A percentile compares a stretch with the other conserved stretches of the same genome.
These are phyloP conservation scores for Luvunga scandens DNA, from an alignment of 345 rosid genomes.

Conservation along the genomic window DNA sequence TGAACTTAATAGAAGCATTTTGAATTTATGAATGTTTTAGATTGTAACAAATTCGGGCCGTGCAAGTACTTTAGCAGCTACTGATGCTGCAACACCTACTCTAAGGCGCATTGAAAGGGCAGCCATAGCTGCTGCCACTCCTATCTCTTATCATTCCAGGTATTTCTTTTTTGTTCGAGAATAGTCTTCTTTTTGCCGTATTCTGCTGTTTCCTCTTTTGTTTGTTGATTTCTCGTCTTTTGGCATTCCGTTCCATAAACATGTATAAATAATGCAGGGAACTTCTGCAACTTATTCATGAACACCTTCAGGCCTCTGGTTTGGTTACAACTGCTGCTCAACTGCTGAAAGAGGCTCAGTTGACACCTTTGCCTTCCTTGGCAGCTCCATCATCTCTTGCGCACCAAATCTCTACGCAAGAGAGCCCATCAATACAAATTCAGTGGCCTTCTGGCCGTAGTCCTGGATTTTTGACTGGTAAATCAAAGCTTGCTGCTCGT, in stretches of 20 bases:
- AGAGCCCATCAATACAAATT: constrained; percentile 49
- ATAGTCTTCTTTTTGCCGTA: background rate
- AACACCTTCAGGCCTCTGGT: constrained; percentile 95
- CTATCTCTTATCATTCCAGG: constrained; percentile 87
- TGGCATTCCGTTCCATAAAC: constrained; percentile 6
- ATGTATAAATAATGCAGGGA: constrained; percentile 51
- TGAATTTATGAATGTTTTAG: constrained; percentile 40
- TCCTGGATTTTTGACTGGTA: constrained; percentile 64
- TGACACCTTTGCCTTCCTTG: constrained; percentile 72
- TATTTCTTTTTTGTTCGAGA: constrained; percentile 13
- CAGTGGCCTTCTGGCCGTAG: constrained; percentile 91
- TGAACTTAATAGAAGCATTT: background rate
- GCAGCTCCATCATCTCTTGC: constrained; percentile 66
- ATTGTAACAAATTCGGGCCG: constrained; percentile 96
- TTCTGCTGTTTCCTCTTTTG: background rate
- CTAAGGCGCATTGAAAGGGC: constrained; percentile 98
- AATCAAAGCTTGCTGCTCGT: constrained; percentile 36
- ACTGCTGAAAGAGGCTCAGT: constrained; percentile 86
- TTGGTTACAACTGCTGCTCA: constrained; percentile 59
- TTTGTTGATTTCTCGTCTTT: background rate
- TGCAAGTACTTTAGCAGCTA: constrained; percentile 87
- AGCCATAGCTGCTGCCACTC: constrained; percentile 98
- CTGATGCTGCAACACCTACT: constrained; percentile 99
- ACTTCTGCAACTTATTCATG: constrained; percentile 88
- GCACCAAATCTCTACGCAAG: constrained; percentile 55